Base-by-base conservation (phyloP, 2,329 filamentous ascomycete species). In the Xylariaceae sp. region DNA sequence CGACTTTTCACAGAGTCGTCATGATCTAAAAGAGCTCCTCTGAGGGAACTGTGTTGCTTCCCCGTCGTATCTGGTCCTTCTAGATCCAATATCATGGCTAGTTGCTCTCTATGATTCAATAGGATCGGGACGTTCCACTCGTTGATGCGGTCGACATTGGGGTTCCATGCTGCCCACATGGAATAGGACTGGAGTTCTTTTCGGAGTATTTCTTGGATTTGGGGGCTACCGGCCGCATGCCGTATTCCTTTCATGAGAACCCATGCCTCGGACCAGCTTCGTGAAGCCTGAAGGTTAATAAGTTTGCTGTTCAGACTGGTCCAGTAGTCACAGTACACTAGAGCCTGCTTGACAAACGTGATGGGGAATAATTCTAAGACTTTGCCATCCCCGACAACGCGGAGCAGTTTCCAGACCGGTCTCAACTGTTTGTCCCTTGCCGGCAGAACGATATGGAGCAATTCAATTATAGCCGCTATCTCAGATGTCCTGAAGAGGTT, bases 41-140 rank as follows among this genome's bases (percentile, higher is more conserved):
- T 27, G 15, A 44, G 27, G 6, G 26, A 9, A 27, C 15, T 16
- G 24, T 30, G 36, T 24, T 43, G 40, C 21, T 43, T 16, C 13
- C 40, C 40, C 6, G 40, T 27, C n/a, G 5, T 15, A 30, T 43
- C 24, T 43, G 40, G 40, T 20, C 40, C 40, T 15, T 43, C 40
- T 15, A 43, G 26, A 11, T 27, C 23, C 7, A 43, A 23, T 4
- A 43, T 16, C n/a, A 27, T 8, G 8, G 13, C 26, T 23, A 43
- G n/a, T 15, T 18, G 40, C 10, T 43, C 8, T 43, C 15, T 29
- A 11, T 26, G 18, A 4, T 16, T 16, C 11, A 11, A 26, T 11
- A 43, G 27, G 24, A 16, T 5, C 13, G 21, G 40, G 7, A 4
- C 21, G 6, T 43, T 30, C 40, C 40, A 43, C 27, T 11, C 9